A percentile compares a stretch with the other conserved stretches of the same genome.
Evolutionary conservation across 495 filamentous ascomycete genomes (phyloP).

Genomic region (Hyaloscypha finlandica): DNA sequence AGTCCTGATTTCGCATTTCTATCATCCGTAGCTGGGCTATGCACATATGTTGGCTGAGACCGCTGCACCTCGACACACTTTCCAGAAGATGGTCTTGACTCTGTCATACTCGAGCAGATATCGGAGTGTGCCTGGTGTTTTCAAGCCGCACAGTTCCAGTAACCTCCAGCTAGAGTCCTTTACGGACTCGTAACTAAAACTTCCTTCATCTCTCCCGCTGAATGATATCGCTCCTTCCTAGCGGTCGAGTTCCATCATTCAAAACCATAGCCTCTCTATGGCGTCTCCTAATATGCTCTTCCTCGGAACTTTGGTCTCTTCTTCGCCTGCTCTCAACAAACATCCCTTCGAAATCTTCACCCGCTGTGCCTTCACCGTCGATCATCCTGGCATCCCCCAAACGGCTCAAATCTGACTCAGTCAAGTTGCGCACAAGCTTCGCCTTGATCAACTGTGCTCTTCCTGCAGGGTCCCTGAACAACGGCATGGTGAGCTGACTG

Average conservation of each 20-base stretch:
- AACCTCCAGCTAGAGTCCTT: background rate
- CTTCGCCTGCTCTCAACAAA: constrained; percentile 39
- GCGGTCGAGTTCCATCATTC: constrained; percentile 57
- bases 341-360: constrained; percentile 30
- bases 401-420: constrained; percentile 1
- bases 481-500: constrained; percentile 42
- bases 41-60: too few relatives aligned
- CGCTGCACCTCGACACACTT: too few relatives aligned
- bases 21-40: too few relatives aligned
- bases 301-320: constrained; percentile 48
- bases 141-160: background rate
- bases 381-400: constrained; percentile 19
- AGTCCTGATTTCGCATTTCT: too few relatives aligned
- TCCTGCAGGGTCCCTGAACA: constrained; percentile 41
- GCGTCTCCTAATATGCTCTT: constrained; percentile 53
- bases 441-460: constrained; percentile 43
- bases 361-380: constrained; percentile 24
- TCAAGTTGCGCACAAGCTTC: constrained; percentile 36
- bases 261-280: constrained; percentile 66
- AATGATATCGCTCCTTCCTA: constrained; percentile 61
- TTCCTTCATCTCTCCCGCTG: constrained; percentile 35
- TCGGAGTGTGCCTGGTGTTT: background rate
- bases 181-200: background rate
- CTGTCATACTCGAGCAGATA: too few relatives aligned
- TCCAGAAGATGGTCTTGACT: too few relatives aligned